Evolutionary conservation across 2,329 filamentous ascomycete species (phyloP).

Genomic region (Fusarium verticillioides): DNA sequence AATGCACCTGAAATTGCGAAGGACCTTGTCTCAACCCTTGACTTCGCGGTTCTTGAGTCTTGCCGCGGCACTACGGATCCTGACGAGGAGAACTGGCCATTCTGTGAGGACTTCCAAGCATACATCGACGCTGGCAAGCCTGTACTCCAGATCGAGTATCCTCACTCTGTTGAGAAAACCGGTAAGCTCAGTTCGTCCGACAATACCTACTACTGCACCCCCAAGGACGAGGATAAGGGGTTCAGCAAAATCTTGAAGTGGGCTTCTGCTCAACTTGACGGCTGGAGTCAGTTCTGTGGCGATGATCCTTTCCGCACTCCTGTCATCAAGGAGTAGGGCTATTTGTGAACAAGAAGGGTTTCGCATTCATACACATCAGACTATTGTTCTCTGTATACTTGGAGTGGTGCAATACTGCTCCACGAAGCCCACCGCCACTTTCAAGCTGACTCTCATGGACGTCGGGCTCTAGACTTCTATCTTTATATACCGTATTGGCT

Average conservation of each 20-base stretch:
- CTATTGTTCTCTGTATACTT: neutral
- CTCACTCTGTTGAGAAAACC: constrained; percentile 41
- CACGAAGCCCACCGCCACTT: neutral
- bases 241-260: constrained; percentile 51
- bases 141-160: constrained; percentile 51
- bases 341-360: neutral
- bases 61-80: constrained; percentile 45
- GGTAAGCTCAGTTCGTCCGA: constrained; percentile 42
- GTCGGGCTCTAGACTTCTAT: neutral
- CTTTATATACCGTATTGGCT: neutral
- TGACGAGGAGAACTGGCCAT: constrained; percentile 34
- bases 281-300: constrained; percentile 49
- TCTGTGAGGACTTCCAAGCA: constrained; percentile 47
- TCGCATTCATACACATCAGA: neutral
- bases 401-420: neutral
- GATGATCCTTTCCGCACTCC: constrained; percentile 42
- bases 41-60: constrained; percentile 52
- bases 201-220: constrained; percentile 42
- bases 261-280: constrained; percentile 47
- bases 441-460: neutral
- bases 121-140: constrained; percentile 47
- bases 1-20: constrained; percentile 46
- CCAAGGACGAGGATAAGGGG: constrained; percentile 41
- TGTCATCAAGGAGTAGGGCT: constrained; percentile 29
- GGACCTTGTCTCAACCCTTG: constrained; percentile 42